These are phyloP conservation scores for Kwoniella pini DNA, from an alignment of 768 basidiomycete genomes.

Conservation along the genomic window DNA sequence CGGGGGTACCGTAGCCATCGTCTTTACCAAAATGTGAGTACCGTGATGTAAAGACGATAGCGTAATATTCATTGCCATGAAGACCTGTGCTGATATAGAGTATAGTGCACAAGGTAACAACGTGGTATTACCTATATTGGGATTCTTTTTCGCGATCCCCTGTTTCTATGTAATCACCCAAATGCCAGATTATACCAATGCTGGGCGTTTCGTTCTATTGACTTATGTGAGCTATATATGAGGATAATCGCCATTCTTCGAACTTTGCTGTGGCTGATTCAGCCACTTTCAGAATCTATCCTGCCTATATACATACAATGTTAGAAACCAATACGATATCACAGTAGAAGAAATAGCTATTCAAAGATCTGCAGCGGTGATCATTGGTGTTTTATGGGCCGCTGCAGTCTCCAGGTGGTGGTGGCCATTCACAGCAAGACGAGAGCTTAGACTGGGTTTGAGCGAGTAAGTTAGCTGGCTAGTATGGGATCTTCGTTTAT, in stretches of 20 bases:
- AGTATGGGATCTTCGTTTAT: neutral
- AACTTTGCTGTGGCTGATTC: slow-evolving; percentile 61
- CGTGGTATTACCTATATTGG: slow-evolving; percentile 72
- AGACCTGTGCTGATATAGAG: too few species aligned
- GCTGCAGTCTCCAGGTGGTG: slow-evolving; percentile 81
- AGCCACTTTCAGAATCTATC: slow-evolving; percentile 68
- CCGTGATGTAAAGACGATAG: too few species aligned
- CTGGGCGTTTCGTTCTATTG: slow-evolving; percentile 44
- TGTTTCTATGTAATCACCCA: slow-evolving; percentile 85
- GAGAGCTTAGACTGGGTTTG: slow-evolving; percentile 78
- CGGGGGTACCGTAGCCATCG: slow-evolving; percentile 15
- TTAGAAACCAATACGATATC: slow-evolving; percentile 63
- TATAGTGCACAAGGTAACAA: slow-evolving; percentile 70
- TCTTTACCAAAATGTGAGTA: slow-evolving; percentile 14
- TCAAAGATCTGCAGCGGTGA: slow-evolving; percentile 77
- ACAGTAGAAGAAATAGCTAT: slow-evolving; percentile 71
- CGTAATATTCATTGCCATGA: too few species aligned
- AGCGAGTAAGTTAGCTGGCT: slow-evolving; percentile 69
- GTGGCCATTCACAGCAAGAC: slow-evolving; percentile 94
- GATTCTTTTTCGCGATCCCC: slow-evolving; percentile 75
- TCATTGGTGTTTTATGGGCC: slow-evolving; percentile 84
- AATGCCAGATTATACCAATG: slow-evolving; percentile 43
- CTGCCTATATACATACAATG: slow-evolving; percentile 65
- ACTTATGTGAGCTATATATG: slow-evolving; percentile 44
- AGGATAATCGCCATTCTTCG: too few species aligned